A percentile compares a stretch with the other conserved stretches of the same genome.
Evolutionary conservation across 192 early-diverging fungal species (phyloP).

Genomic region (Backusella liffmaniae): DNA sequence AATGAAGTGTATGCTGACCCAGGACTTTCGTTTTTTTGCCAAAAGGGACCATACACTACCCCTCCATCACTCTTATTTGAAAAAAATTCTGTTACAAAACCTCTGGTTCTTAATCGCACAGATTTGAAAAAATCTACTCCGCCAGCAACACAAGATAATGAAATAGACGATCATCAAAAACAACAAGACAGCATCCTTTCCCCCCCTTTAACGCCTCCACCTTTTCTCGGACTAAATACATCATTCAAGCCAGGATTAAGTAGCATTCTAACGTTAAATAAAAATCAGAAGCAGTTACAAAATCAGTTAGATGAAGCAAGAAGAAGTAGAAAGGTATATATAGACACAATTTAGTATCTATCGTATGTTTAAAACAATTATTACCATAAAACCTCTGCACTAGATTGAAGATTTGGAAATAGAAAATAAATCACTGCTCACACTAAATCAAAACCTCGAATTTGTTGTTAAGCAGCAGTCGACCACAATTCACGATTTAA

Average conservation of each 20-base stretch:
- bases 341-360: neutral
- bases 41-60: neutral
- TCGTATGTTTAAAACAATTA: constrained; percentile 3
- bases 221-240: neutral
- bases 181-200: neutral
- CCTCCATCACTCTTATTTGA: neutral
- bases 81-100: neutral
- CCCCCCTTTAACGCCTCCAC: neutral
- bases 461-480: constrained; percentile 17
- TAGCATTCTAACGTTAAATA: neutral
- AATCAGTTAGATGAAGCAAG: constrained; percentile 24
- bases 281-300: neutral
- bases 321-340: constrained; percentile 20
- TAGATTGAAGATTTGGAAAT: constrained; percentile 29
- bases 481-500: constrained; percentile 10
- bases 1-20: constrained; percentile 3
- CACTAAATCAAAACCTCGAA: constrained; percentile 19
- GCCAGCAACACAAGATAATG: neutral
- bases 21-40: constrained; percentile 14
- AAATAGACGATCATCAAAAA: neutral
- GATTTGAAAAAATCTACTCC: neutral
- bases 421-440: constrained; percentile 21
- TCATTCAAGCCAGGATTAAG: neutral
- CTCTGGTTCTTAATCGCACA: neutral
- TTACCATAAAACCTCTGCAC: neutral